phyloP scores from a whole-genome alignment of 805 yeast species.

The Maudiozyma bulderi region DNA sequence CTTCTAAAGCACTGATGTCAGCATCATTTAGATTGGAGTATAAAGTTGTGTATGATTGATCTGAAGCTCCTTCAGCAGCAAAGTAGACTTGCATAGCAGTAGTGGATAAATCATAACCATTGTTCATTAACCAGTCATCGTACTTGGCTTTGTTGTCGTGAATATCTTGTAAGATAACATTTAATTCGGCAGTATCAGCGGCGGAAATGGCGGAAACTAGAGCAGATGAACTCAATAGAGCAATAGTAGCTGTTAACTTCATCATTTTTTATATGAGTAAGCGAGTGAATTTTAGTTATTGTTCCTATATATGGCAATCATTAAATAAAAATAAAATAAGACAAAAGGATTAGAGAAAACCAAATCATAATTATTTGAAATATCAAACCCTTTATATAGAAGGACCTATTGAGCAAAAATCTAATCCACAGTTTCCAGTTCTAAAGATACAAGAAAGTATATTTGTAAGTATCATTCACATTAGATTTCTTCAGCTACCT shows the following conservation, averaged over 20 bases:
- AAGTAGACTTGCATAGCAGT: background rate
- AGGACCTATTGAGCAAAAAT: too few species aligned
- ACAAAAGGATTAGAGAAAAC: background rate
- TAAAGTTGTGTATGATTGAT: background rate
- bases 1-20: background rate
- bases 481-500: too few species aligned
- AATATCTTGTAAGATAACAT: slow-evolving; percentile 12
- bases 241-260: background rate
- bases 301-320: background rate
- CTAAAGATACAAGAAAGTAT: too few species aligned
- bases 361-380: too few species aligned
- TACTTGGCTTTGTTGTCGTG: slow-evolving; percentile 7
- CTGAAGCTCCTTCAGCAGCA: background rate
- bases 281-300: background rate
- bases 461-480: too few species aligned
- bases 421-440: too few species aligned
- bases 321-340: background rate
- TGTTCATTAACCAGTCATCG: background rate
- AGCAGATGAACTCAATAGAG: background rate
- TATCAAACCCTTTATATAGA: too few species aligned
- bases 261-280: background rate
- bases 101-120: background rate
- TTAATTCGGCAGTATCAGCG: slow-evolving; percentile 9
- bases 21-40: slow-evolving; percentile 4
- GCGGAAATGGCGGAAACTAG: slow-evolving; percentile 6